These are phyloP conservation scores for Ustilago sp. DNA, from an alignment of 1,284 basidiomycete genomes.

Conservation along the genomic window DNA sequence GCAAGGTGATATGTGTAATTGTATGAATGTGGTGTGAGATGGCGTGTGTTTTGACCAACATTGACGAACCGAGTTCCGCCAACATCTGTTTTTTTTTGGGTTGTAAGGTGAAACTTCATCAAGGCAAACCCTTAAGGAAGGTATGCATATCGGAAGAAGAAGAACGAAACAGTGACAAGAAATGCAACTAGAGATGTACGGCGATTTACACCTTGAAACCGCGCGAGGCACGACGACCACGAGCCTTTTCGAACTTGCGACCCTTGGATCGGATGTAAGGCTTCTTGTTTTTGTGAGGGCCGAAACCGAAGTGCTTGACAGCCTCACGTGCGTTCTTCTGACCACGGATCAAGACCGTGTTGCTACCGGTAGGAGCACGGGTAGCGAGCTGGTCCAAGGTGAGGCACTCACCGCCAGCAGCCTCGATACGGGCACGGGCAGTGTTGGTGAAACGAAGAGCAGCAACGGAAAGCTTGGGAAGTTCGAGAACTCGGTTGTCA, in stretches of 20 bases:
- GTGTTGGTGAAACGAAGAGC: slow-evolving; percentile 94
- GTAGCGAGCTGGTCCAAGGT: slow-evolving; percentile 97
- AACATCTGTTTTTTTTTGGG: background rate
- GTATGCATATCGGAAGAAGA: slow-evolving; percentile 8
- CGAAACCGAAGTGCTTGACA: slow-evolving; percentile 87
- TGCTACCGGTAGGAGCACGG: slow-evolving; percentile 91
- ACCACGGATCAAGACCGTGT: slow-evolving; percentile 92
- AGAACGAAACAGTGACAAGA: background rate
- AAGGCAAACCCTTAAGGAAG: background rate
- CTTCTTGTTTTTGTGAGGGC: slow-evolving; percentile 78
- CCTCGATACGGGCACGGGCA: slow-evolving; percentile 93
- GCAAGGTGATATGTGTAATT: slow-evolving; percentile 6
- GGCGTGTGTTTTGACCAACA: background rate
- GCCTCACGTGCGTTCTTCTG: slow-evolving; percentile 93
- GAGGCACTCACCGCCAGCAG: slow-evolving; percentile 92
- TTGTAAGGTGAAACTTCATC: background rate
- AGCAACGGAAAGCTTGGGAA: slow-evolving; percentile 93
- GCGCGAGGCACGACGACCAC: slow-evolving; percentile 71
- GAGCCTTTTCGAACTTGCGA: slow-evolving; percentile 80
- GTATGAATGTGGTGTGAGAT: slow-evolving; percentile 1
- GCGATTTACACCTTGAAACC: slow-evolving; percentile 70
- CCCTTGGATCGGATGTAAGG: slow-evolving; percentile 94
- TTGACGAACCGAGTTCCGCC: background rate
- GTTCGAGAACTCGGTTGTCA: slow-evolving; percentile 86
- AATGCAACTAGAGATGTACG: background rate